phyloP scores from a whole-genome alignment of 495 filamentous ascomycete species.

The Penicillium steckii region DNA sequence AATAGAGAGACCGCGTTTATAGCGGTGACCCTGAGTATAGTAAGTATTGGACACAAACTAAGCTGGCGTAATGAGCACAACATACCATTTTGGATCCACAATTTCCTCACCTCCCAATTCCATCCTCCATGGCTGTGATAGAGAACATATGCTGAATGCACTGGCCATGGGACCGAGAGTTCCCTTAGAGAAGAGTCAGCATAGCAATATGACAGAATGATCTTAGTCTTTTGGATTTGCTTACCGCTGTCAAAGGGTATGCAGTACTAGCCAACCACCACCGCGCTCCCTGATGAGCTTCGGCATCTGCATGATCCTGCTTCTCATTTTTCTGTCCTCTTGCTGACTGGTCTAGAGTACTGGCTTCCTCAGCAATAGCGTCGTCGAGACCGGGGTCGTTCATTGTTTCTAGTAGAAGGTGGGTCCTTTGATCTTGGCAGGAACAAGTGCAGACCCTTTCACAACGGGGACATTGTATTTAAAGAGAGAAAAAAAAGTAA shows the following conservation, averaged over 20 bases:
- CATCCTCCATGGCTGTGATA: slow-evolving; percentile 72
- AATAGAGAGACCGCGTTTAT: slow-evolving; percentile 74
- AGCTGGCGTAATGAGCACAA: slow-evolving; percentile 8
- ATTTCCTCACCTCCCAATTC: slow-evolving; percentile 55
- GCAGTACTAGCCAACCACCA: slow-evolving; percentile 89
- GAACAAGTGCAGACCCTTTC: background rate
- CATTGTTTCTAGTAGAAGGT: slow-evolving; percentile 36
- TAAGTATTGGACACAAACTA: background rate
- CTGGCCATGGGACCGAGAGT: slow-evolving; percentile 83
- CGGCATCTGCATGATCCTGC: background rate
- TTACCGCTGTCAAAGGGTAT: slow-evolving; percentile 70
- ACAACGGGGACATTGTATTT: background rate
- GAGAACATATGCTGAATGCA: slow-evolving; percentile 77
- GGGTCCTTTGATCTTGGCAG: background rate
- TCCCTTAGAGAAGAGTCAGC: slow-evolving; percentile 36
- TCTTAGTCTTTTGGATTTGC: background rate
- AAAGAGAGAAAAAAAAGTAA: background rate
- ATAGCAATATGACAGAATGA: background rate
- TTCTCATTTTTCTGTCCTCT: slow-evolving; percentile 15
- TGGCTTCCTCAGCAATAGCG: slow-evolving; percentile 49
- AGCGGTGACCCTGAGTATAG: slow-evolving; percentile 53
- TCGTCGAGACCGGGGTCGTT: slow-evolving; percentile 59
- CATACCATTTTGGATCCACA: slow-evolving; percentile 68
- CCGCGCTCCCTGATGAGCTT: slow-evolving; percentile 35
- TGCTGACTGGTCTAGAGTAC: slow-evolving; percentile 41